Evolutionary conservation across 2,329 filamentous ascomycete genomes (phyloP), one percentile per base, ranked within the genome.

Genomic region (Diplocarpon rosae): DNA sequence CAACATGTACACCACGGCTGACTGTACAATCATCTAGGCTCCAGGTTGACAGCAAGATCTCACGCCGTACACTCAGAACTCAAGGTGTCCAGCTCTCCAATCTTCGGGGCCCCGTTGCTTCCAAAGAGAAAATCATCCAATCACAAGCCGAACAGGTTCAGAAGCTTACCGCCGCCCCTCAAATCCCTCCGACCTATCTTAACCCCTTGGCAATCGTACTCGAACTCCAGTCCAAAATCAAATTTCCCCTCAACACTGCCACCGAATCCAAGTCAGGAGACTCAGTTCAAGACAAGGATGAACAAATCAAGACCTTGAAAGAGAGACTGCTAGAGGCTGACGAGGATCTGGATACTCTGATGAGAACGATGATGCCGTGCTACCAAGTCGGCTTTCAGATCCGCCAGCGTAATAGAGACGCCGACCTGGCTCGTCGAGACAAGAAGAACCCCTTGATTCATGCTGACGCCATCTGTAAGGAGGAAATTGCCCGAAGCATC

Each of bases 351-450:
- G 39, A 14, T 9, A 15, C 13, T 5, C 15, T 41, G 5, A 41
- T 32, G 39, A 27, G n/a, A 10, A 33, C 13, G 12, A 41, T 33
- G 16, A 41, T 41, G 16, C 39, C 17, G 2, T 34, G 39, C 17
- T 41, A 41, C n/a, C 12, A 41, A 12, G 30, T 41, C 17, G 39
- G 39, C 30, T 41, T 27, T 14, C 33, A 30, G 30, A 41, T 34
- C n/a, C 39, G 39, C 2, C 39, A 41, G 24, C 39, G 30, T 14
- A 41, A 41, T 10, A 41, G 39, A n/a, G 30, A 41, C n/a, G 17
- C 32, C 3, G 39, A 34, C 10, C 14, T 15, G 39, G 30, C 33
- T 12, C 39, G 39, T 2, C 13, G 30, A 41, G 37, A 27, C 16
- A 29, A 30, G n/a, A 33, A 41, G 15, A 33, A 20, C 16, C 15